Percentiles rank a stretch among this genome's conserved stretches.
These are phyloP conservation scores for Suillus clintonianus DNA, from an alignment of 768 basidiomycete genomes.

Conservation along the genomic window DNA sequence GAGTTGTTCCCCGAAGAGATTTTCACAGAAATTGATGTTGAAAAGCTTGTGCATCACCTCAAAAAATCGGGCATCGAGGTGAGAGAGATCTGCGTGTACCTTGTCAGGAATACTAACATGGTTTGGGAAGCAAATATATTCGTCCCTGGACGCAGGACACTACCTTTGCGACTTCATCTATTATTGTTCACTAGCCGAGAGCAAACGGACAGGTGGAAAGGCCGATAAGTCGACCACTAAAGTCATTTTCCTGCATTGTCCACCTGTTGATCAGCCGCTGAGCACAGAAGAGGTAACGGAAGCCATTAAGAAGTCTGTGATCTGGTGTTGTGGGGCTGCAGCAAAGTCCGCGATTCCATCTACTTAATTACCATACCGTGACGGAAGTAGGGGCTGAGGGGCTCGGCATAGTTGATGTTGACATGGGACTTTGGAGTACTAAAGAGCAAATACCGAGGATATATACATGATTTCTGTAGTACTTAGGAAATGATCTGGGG, in stretches of 20 bases:
- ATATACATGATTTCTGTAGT: neutral
- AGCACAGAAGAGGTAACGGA: constrained; percentile 68
- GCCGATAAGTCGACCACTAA: constrained; percentile 32
- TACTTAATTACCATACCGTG: neutral
- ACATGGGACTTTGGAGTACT: constrained; percentile 12
- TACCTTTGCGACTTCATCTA: constrained; percentile 78
- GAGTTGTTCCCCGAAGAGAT: constrained; percentile 38
- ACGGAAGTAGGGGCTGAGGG: neutral
- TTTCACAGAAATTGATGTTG: constrained; percentile 36
- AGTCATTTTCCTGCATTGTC: constrained; percentile 73
- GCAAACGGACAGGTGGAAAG: constrained; percentile 43
- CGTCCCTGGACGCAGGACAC: constrained; percentile 76
- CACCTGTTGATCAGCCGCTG: constrained; percentile 65
- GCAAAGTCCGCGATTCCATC: constrained; percentile 3
- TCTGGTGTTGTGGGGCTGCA: constrained; percentile 50
- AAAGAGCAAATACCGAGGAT: constrained; percentile 6
- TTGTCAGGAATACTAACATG: constrained; percentile 10
- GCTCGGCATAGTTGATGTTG: neutral
- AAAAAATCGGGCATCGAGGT: constrained; percentile 34
- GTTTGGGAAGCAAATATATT: constrained; percentile 56
- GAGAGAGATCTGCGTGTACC: constrained; percentile 11
- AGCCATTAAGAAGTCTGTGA: constrained; percentile 59
- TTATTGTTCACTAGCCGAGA: constrained; percentile 74
- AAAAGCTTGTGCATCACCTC: constrained; percentile 37
- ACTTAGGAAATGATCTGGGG: neutral